Conservation (phyloP, 495 filamentous ascomycete species). For the Penicillium turbatum region DNA sequence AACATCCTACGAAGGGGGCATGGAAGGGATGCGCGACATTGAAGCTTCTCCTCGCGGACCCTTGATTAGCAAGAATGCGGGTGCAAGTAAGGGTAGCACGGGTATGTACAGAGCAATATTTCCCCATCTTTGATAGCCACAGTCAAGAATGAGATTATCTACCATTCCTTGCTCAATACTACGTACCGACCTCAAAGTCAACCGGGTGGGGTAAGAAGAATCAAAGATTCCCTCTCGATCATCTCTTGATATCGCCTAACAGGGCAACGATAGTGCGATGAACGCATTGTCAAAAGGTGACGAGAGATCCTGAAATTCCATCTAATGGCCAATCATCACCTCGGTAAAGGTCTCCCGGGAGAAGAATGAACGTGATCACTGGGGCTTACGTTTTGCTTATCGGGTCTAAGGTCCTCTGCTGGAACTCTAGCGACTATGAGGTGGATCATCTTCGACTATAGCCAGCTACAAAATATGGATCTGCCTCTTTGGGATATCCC, state of each 20-base stretch:
- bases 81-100: constrained; percentile 28
- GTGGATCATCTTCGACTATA: too few species aligned
- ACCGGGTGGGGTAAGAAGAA: background rate
- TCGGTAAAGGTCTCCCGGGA: constrained; percentile 3
- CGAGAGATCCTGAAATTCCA: constrained; percentile 6
- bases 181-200: constrained; percentile 8
- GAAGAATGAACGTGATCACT: background rate
- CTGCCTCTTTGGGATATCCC: too few species aligned
- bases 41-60: constrained; percentile 25
- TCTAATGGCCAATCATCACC: constrained; percentile 18
- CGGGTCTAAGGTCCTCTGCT: background rate
- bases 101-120: constrained; percentile 14
- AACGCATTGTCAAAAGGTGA: constrained; percentile 6
- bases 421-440: too few species aligned
- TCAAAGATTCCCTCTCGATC: background rate
- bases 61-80: constrained; percentile 26
- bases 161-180: constrained; percentile 26
- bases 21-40: constrained; percentile 32
- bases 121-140: background rate
- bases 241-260: constrained; percentile 7
- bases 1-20: constrained; percentile 22
- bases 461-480: background rate
- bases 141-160: background rate
- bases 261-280: constrained; percentile 13
- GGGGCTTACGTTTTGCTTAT: background rate